Percentiles rank a stretch among this genome's conserved stretches.
Evolutionary conservation across 2,329 filamentous ascomycete species (phyloP).

Genomic region (Seiridium unicorne): DNA sequence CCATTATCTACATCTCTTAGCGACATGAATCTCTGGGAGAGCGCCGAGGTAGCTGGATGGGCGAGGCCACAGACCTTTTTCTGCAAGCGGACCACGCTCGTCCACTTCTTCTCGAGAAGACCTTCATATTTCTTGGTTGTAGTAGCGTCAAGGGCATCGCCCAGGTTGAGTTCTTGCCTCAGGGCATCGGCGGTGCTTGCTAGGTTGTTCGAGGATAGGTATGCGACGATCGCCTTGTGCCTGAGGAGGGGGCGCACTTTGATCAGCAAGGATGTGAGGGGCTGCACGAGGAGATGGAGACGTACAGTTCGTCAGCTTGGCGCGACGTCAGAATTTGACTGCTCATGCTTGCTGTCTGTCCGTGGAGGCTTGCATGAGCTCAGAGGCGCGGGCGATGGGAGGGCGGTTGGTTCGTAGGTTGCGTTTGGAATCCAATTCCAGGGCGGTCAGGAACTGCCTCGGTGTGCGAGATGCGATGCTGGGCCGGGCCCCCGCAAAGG

Average conservation of each 20-base stretch:
- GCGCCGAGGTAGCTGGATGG: background rate
- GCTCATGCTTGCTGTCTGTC: constrained; percentile 15
- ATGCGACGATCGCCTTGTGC: constrained; percentile 92
- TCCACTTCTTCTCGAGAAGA: constrained; percentile 97
- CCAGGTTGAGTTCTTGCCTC: constrained; percentile 73
- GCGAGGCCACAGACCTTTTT: constrained; percentile 70
- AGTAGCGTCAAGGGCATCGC: constrained; percentile 69
- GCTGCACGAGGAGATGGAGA: background rate
- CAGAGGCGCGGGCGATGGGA: too few species aligned
- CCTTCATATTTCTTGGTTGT: constrained; percentile 94
- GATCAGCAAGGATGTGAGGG: constrained; percentile 4
- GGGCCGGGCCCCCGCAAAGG: too few species aligned
- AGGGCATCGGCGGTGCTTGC: constrained; percentile 68
- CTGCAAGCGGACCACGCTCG: constrained; percentile 87
- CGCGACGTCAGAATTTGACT: constrained; percentile 28
- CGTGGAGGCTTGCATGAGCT: constrained; percentile 1
- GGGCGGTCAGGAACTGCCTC: too few species aligned
- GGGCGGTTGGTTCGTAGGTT: too few species aligned
- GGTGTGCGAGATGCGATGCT: too few species aligned
- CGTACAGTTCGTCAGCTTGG: constrained; percentile 30
- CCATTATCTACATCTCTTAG: constrained; percentile 70
- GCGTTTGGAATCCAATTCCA: too few species aligned
- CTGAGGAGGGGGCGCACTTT: constrained; percentile 2
- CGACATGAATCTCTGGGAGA: background rate
- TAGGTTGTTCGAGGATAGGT: constrained; percentile 73